Base-by-base conservation (phyloP, 352 stramenopile species). In the Pythium apleroticum region DNA sequence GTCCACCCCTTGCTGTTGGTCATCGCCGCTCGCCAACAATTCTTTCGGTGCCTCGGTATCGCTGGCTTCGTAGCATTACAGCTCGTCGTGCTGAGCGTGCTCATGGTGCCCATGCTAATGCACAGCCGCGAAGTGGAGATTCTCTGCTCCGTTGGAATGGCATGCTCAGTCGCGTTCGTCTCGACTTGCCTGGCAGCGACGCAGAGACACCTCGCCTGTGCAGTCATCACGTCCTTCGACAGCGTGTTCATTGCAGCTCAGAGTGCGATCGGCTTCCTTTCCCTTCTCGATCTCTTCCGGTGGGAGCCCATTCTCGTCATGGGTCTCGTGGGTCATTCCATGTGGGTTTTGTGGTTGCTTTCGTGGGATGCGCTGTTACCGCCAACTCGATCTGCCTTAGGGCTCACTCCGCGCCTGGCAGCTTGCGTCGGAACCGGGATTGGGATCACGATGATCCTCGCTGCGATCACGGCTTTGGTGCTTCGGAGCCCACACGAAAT, bases 361-460 rank as follows among this genome's bases (percentile, higher is more conserved):
- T 37, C 10, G 17, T 63, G 41, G 41, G 57, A 63, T 49, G 43
- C 57, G 4, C 19, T 63, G 7, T 11, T 52, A 11, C 57, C 57
- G 11, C 45, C 33, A 10, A 39, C 28, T 17, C 58, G 58, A 30
- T 25, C 24, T 11, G 4, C 14, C 4, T 35, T 65, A 6, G 25
- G 27, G 27, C 50, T 58, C 12, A 17, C 31, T n/a, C 2, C 37
- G 31, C 48, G 59, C 17, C 17, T 24, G 6, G 54, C 54, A 30
- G 54, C 54, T 8, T 60, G 7, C 22, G n/a, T 48, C 6, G 37
- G 20, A 4, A 60, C 15, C 17, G 52, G 0, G 3, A 22, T 60
- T 9, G 24, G n/a, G 7, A 1, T 45, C 24, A 28, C 30, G 0
- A 27, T 43, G 19, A 24, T 37, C 12, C 0, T 43, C 17, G 7